Conservation (phyloP, 148 eudicot species). For the Polygonum maritimum region DNA sequence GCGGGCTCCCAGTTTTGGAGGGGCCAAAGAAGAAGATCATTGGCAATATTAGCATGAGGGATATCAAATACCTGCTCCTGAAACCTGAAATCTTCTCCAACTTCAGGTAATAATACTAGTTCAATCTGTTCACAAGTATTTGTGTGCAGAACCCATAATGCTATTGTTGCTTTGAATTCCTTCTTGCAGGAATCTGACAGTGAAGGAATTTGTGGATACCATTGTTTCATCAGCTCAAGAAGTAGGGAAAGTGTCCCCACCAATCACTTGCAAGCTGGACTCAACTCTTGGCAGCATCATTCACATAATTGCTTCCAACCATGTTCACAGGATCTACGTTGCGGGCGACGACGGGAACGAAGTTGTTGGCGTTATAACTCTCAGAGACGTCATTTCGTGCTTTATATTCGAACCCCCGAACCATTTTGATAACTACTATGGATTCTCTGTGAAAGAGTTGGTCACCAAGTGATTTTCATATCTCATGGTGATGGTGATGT, state of each 20-base stretch:
- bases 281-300: constrained; percentile 58
- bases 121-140: too few relatives aligned
- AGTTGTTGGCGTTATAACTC: constrained; percentile 72
- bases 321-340: constrained; percentile 69
- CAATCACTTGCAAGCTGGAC: constrained; percentile 61
- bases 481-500: too few relatives aligned
- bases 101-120: constrained; percentile 40
- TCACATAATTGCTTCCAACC: constrained; percentile 51
- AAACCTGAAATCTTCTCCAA: constrained; percentile 63
- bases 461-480: constrained; percentile 27
- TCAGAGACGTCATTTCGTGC: constrained; percentile 92
- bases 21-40: constrained; percentile 60
- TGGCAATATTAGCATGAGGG: constrained; percentile 87
- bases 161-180: not conserved
- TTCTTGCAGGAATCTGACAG: constrained; percentile 56
- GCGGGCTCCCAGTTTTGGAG: constrained; percentile 91
- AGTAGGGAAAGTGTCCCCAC: constrained; percentile 30
- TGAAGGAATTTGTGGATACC: constrained; percentile 56
- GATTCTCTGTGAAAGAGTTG: constrained; percentile 49
- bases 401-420: constrained; percentile 79
- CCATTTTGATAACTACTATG: constrained; percentile 61
- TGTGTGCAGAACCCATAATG: too few relatives aligned
- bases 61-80: constrained; percentile 69
- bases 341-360: constrained; percentile 31
- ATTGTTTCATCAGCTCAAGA: constrained; percentile 35